Evolutionary conservation across 345 rosid genomes (phyloP), one percentile per base, ranked within the genome.

Genomic region (Pseudoturritis turrita): DNA sequence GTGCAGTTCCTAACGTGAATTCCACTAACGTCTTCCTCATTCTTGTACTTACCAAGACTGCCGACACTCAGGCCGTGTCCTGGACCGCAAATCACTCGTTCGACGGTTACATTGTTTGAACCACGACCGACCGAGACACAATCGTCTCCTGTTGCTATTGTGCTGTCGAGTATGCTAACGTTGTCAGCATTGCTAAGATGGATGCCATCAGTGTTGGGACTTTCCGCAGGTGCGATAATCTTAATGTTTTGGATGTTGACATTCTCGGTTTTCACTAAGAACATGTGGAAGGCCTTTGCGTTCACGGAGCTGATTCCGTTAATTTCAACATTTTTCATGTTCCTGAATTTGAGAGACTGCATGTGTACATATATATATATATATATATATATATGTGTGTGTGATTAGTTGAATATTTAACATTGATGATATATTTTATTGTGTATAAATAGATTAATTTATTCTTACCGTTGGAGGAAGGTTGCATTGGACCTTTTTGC

Each of bases 211-310:
- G 80, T 76, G 76, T 76, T 76, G 29, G 80, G 80, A 87, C 93
- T 88, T 0, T 80, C 69, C 0, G 12, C 86, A 0, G 91, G 94
- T 4, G 94, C 96, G 2, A 72, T 54, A 14, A 88, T 52, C 23
- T 63, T 83, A 33, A 88, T 62, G 63, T 73, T 62, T 28, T 40
- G 26, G 40, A 71, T 17, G 0, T 58, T 77, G 33, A 84, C 39
- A 44, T 72, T 62, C 2, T 17, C 13, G 19, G 76, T 63, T 22
- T 64, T 43, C 7, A 78, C 68, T 1, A 88, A 10, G 64, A 78
- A 78, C 55, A 82, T 67, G 68, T 90, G 96, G 76, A 84, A 88
- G 22, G 77, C 85, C 71, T 77, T 85, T 85, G 85, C 71, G 55
- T 90, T 79, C 29, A 80, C 26, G 15, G 80, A 85, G 18, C 58